Evolutionary conservation across 1,284 basidiomycete genomes (phyloP).

Genomic region (Hymenochaete sp.): DNA sequence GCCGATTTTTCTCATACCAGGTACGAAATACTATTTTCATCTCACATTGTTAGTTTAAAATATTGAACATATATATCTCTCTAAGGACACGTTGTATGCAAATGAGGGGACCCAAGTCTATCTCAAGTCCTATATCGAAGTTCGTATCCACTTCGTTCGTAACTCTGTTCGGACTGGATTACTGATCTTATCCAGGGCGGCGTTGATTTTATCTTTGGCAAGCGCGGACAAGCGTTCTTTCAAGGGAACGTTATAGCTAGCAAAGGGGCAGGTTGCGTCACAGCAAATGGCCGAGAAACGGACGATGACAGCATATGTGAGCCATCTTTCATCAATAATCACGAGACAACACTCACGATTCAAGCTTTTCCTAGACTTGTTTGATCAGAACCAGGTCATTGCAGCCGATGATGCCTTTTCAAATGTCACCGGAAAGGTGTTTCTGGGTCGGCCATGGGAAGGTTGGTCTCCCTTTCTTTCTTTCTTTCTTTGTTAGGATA

Average conservation of each 20-base stretch:
- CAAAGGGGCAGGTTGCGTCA: slow-evolving; percentile 37
- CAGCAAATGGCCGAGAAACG: slow-evolving; percentile 41
- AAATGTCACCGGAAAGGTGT: slow-evolving; percentile 31
- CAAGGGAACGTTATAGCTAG: slow-evolving; percentile 38
- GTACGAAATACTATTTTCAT: slow-evolving; percentile 23
- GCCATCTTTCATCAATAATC: background rate
- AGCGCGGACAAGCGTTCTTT: slow-evolving; percentile 34
- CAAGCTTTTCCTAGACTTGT: slow-evolving; percentile 30
- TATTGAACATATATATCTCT: background rate
- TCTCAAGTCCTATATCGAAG: slow-evolving; percentile 39
- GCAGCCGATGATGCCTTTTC: slow-evolving; percentile 36
- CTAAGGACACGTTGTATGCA: slow-evolving; percentile 30
- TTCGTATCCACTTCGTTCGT: slow-evolving; percentile 20
- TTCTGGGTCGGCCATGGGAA: slow-evolving; percentile 46
- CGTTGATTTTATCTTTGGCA: slow-evolving; percentile 47
- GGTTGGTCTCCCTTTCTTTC: slow-evolving; percentile 22
- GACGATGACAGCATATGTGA: slow-evolving; percentile 43
- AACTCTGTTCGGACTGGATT: slow-evolving; percentile 20
- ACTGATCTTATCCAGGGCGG: slow-evolving; percentile 33
- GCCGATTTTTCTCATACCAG: slow-evolving; percentile 45
- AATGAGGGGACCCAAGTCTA: slow-evolving; percentile 44
- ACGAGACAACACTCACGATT: too few species aligned
- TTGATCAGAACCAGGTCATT: slow-evolving; percentile 40
- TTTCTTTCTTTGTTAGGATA: background rate
- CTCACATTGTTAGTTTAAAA: background rate